Base-by-base conservation (phyloP, 768 basidiomycete species). In the Rhodotorula sphaerocarpa region DNA sequence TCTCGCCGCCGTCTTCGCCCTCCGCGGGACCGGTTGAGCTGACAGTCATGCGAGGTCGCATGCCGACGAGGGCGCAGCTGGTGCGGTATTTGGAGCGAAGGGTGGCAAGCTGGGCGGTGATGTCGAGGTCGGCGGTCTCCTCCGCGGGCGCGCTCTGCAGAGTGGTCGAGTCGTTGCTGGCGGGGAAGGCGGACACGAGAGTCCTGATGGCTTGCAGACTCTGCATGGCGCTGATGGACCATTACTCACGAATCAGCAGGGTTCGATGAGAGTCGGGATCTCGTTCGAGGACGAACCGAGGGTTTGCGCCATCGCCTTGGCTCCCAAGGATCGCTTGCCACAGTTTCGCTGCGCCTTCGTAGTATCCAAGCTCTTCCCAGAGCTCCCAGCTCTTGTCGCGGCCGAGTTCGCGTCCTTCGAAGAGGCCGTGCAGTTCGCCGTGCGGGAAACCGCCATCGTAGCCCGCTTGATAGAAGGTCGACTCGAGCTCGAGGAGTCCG, bases 361-460 rank as follows among this genome's bases (percentile, higher is more conserved):
- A 92, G 71, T 85, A 96, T 3, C 88, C 91, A 18, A 99, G 81
- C 75, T 99, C 93, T 75, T 96, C 92, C 90, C 91, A 96, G 76
- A 95, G 84, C 75, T 93, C 91, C 74, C 85, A 96, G 0, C 87
- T 88, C 70, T 93, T 91, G 70, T 90, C 86, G 57, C 84, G 80
- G 3, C 91, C 93, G 23, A 96, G 80, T 0, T 86, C 86, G 20
- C 90, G 80, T 14, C 93, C 93, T 74, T 99, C 90, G 64, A 90
- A 89, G 30, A 88, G 75, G 3, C 93, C 91, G 70, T 93, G 91
- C 10, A 91, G 82, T 44, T 84, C 81, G 2, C 93, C 93, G 74
- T 96, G 93, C 0, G 79, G 83, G 72, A 81, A 82, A 3, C 93
- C 92, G 58, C 86, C 84, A 62, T 79, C 70, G 73, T 86, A 86